These are phyloP conservation scores for Candida coleopterorum DNA, from an alignment of 805 yeast species.

Conservation along the genomic window DNA sequence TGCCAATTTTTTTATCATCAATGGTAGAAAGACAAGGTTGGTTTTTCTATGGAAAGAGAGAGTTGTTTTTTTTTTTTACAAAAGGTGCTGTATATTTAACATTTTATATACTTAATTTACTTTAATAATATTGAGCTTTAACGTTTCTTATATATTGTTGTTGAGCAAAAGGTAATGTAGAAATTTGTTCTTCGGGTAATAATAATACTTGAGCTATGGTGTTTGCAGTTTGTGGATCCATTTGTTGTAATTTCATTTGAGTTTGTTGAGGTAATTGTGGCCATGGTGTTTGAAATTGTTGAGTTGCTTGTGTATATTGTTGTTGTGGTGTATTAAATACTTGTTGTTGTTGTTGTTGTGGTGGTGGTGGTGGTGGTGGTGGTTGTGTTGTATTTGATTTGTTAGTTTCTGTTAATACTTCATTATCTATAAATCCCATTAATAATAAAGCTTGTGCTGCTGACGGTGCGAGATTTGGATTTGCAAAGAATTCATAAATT, in stretches of 20 bases:
- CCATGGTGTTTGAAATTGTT: conserved; percentile 28
- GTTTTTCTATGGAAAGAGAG: too few relatives aligned
- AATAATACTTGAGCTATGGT: conserved; percentile 50
- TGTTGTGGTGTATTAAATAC: conserved; percentile 9
- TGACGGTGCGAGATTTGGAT: conserved; percentile 57
- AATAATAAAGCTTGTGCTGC: conserved; percentile 70
- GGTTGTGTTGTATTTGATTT: conserved; percentile 21
- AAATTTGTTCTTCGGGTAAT: conserved; percentile 46
- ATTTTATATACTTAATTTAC: too few relatives aligned
- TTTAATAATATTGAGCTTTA: conserved; percentile 55
- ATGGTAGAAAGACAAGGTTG: too few relatives aligned
- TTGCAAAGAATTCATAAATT: conserved; percentile 49
- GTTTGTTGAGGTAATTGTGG: conserved; percentile 45
- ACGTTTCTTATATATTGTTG: conserved; percentile 52
- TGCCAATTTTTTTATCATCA: too few relatives aligned
- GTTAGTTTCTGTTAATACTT: conserved; percentile 59
- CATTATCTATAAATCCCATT: conserved; percentile 72
- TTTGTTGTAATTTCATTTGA: conserved; percentile 43
- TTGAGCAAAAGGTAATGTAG: conserved; percentile 46
- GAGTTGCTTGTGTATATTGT: conserved; percentile 4
- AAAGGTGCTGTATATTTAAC: too few relatives aligned
- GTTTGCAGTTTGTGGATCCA: conserved; percentile 56
- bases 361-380: conserved; percentile 13
- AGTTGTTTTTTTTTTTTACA: too few relatives aligned
- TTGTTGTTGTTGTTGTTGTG: not conserved